Evolutionary conservation across 2,329 filamentous ascomycete genomes (phyloP).

Genomic region (Pseudonectria foliicola): DNA sequence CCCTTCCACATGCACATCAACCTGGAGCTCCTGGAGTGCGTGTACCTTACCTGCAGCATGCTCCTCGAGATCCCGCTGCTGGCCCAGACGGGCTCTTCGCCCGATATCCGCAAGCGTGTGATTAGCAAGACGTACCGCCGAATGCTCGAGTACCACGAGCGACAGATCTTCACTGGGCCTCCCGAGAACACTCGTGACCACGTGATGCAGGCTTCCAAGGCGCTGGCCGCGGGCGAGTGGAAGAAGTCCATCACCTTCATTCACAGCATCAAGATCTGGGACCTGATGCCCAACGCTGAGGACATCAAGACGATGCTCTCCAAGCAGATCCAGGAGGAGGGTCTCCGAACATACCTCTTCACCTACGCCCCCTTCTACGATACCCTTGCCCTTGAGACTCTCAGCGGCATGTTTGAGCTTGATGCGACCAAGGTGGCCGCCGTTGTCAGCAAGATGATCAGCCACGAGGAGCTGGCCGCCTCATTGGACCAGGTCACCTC

Average conservation of each 20-base stretch:
- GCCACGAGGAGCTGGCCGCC: conserved; percentile 93
- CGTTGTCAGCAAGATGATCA: conserved; percentile 98
- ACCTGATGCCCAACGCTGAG: conserved; percentile 85
- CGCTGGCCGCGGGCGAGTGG: conserved; percentile 94
- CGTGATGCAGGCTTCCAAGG: conserved; percentile 98
- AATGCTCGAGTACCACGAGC: conserved; percentile 98
- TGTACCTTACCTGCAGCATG: conserved; percentile 99
- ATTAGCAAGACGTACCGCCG: conserved; percentile 99
- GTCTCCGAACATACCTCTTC: conserved; percentile 95
- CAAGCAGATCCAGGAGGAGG: conserved; percentile 97
- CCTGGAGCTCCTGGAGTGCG: conserved; percentile 93
- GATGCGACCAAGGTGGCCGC: conserved; percentile 85
- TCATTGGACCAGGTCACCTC: conserved; percentile 96
- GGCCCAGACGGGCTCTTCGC: conserved; percentile 92
- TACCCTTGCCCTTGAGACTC: conserved; percentile 77
- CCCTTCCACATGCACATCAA: conserved; percentile 99
- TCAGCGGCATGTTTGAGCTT: conserved; percentile 93
- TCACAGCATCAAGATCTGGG: conserved; percentile 99
- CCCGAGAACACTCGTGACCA: conserved; percentile 98
- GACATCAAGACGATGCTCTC: conserved; percentile 97
- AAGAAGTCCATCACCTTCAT: conserved; percentile 93
- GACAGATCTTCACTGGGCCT: conserved; percentile 96
- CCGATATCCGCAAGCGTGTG: conserved; percentile 92
- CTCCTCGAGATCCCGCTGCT: conserved; percentile 95
- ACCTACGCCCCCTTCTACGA: conserved; percentile 99